phyloP scores from a whole-genome alignment of 345 rosid species.

The Eucalyptus fibrosa region DNA sequence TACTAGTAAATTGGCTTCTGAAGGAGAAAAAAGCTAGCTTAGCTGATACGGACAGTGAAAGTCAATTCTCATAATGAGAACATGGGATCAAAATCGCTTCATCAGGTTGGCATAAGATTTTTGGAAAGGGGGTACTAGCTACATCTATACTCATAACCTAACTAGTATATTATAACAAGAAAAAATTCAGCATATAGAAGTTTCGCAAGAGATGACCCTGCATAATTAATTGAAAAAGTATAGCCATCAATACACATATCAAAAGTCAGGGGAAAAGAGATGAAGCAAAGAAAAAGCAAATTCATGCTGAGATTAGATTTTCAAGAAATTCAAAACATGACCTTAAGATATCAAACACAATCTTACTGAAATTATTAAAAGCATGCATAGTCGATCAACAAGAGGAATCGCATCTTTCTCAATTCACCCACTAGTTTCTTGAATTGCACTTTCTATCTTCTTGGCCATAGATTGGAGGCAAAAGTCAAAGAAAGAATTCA shows the following conservation, averaged over 20 bases:
- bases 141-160: neutral
- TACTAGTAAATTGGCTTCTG: neutral
- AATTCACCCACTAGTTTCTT: neutral
- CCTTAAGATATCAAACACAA: neutral
- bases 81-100: neutral
- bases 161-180: fast-evolving
- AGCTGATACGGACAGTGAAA: neutral
- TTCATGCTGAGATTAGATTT: neutral
- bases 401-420: neutral
- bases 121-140: neutral
- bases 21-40: neutral
- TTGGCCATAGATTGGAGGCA: neutral
- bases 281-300: neutral
- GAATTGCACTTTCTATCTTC: neutral
- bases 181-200: neutral
- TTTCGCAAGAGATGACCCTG: neutral
- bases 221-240: neutral
- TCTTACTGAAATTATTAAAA: neutral
- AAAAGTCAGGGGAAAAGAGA: neutral
- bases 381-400: neutral
- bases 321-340: neutral
- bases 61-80: neutral
- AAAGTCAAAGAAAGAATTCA: neutral
- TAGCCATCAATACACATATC: neutral
- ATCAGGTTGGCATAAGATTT: neutral